Percentiles rank a stretch among this genome's conserved stretches.
phyloP scores from a whole-genome alignment of 257 asterid species.

The Lantana camara region DNA sequence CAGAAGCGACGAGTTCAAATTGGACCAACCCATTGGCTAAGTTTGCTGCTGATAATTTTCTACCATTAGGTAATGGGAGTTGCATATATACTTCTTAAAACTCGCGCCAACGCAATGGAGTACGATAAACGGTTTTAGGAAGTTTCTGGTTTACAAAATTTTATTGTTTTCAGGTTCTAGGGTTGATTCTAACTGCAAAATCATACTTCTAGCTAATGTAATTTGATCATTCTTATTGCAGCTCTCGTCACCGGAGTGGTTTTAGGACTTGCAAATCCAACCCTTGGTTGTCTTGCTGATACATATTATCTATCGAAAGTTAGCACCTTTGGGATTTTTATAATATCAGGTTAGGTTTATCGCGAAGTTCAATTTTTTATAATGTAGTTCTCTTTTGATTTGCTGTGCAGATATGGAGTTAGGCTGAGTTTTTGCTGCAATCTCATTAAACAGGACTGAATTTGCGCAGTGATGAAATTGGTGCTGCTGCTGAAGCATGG shows the following conservation, averaged over 20 bases:
- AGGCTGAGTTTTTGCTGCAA: no score
- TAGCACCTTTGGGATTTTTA: slow-evolving; percentile 86
- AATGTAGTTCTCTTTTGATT: no score
- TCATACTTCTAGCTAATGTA: slow-evolving; percentile 17
- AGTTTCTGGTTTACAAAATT: background rate
- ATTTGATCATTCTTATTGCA: slow-evolving; percentile 38
- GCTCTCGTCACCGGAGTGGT: slow-evolving; percentile 86
- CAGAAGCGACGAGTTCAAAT: slow-evolving; percentile 31
- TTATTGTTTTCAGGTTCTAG: background rate
- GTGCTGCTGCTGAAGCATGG: no score
- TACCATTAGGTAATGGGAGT: slow-evolving; percentile 63
- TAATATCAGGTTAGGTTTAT: no score
- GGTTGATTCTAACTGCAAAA: slow-evolving; percentile 5
- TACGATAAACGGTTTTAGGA: background rate
- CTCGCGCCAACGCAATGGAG: background rate
- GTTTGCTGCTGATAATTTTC: slow-evolving; percentile 66
- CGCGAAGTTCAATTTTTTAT: no score
- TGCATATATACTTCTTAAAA: background rate
- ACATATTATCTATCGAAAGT: slow-evolving; percentile 64
- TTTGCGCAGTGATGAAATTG: no score
- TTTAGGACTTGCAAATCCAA: slow-evolving; percentile 83
- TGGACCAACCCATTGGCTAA: slow-evolving; percentile 51
- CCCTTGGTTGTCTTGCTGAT: slow-evolving; percentile 87
- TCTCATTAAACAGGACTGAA: no score
- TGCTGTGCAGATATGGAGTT: no score